phyloP scores from a whole-genome alignment of 1,284 basidiomycete genomes.

The Heterobasidion irregulare region DNA sequence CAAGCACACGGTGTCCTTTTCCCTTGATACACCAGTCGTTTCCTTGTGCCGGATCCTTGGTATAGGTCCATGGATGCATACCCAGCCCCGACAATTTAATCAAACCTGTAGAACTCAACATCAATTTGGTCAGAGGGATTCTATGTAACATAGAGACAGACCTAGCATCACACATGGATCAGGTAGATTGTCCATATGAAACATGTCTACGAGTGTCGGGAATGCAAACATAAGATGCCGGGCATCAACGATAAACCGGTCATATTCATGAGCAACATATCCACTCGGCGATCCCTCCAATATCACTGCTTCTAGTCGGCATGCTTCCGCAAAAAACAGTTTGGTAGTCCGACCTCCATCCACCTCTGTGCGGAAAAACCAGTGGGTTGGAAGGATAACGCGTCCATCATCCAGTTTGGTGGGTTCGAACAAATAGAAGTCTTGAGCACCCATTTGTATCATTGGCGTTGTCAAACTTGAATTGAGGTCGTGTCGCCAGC shows the following conservation, averaged over 20 bases:
- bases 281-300: background rate
- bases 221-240: background rate
- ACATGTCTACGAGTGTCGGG: background rate
- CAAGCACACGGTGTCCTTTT: conserved; percentile 10
- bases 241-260: background rate
- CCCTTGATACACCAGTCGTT: conserved; percentile 14
- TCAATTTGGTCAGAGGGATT: background rate
- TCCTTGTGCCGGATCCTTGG: background rate
- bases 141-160: background rate
- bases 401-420: background rate
- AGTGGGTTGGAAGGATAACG: background rate
- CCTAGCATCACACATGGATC: background rate
- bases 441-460: background rate
- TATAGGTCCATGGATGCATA: background rate
- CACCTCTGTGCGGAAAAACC: background rate
- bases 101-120: background rate
- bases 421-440: conserved; percentile 2
- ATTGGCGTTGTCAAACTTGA: background rate
- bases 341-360: background rate
- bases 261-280: background rate
- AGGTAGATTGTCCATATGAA: background rate
- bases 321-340: background rate
- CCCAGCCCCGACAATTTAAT: background rate
- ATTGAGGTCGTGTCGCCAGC: background rate
- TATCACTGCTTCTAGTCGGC: background rate